Evolutionary conservation across 192 early-diverging fungal species (phyloP), one percentile per base, ranked within the genome.

Genomic region (Coemansia sp.): DNA sequence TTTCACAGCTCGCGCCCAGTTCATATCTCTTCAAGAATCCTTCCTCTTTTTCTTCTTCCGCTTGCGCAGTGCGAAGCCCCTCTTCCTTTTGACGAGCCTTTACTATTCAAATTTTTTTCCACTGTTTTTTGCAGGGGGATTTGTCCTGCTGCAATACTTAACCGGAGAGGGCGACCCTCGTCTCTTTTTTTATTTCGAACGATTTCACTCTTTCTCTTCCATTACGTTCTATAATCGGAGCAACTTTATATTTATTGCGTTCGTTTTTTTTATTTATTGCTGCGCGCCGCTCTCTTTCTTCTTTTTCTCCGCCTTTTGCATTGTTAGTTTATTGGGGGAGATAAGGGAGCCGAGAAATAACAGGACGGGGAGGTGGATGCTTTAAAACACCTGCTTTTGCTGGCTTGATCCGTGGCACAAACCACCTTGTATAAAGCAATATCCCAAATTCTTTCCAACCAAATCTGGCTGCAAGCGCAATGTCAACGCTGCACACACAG

Each of bases 401-500:
- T n/a, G n/a, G n/a, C n/a, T n/a, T n/a, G n/a, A n/a, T n/a, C n/a
- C n/a, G n/a, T n/a, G n/a, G n/a, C n/a, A n/a, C n/a, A n/a, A n/a
- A n/a, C n/a, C n/a, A n/a, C n/a, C n/a, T n/a, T n/a, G n/a, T n/a
- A n/a, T n/a, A n/a, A n/a, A n/a, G n/a, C n/a, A n/a, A n/a, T n/a
- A n/a, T n/a, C n/a, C n/a, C n/a, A n/a, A n/a, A 29, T 29, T 29
- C 28, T 8, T 29, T 29, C 28, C 28, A 29, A n/a, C n/a, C n/a
- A n/a, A n/a, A n/a, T n/a, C n/a, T n/a, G n/a, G n/a, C n/a, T n/a
- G 28, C 28, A 29, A 29, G 28, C n/a, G n/a, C 28, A 29, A 75
- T 75, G 73, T 76, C 73, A 20, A 76, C 73, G 23, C 65, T 76
- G 36, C 73, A 76, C 59, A 69, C 73, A 68, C 66, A 64, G 31